Evolutionary conservation across 106 monocot genomes (phyloP), one percentile per base, ranked within the genome.

Genomic region (Dioscorea alata): DNA sequence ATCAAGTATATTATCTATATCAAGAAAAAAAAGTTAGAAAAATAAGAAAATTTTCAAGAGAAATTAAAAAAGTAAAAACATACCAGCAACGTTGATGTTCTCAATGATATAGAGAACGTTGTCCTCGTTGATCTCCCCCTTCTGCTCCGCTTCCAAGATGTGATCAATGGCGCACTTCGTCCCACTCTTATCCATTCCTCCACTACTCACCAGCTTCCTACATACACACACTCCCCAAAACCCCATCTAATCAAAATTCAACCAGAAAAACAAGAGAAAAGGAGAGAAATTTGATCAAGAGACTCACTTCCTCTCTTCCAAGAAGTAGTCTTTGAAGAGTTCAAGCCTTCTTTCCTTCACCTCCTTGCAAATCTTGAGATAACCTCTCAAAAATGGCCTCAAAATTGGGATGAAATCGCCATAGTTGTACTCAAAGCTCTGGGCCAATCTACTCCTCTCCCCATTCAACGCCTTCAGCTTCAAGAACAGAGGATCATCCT

Each of bases 371-470:
- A 74, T 65, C 78, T 71, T 86, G 65, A 86, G 75, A 61, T 86
- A 86, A 0, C 82, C 76, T 49, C 76, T 70, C 60, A 86, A 25
- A 67, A 82, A 76, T 7, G 82, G 86, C 49, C 86, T 25, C 35
- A 86, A 62, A 50, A 86, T 70, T 18, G 76, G 82, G 67, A 86
- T 86, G 73, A 82, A 86, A 35, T 86, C 82, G 21, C 79, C 86
- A 22, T 82, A 86, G 57, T 86, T 86, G 35, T 82, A 86, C n/a
- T 86, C 86, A 49, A 86, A 86, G 75, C 86, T 86, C 86, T 86
- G 86, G 3, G 82, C 79, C 6, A 82, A 66, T 3, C 86, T 71
- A 69, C 82, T 86, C 60, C 86, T 49, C 79, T 86, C 86, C 13
- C 59, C 59, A 67, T 85, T 85, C 31, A 85, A 77, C 33, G 24